Percentiles rank a stretch among this genome's conserved stretches.
These are phyloP conservation scores for Hortaea sp. DNA, from an alignment of 2,329 filamentous ascomycete genomes.

Conservation along the genomic window DNA sequence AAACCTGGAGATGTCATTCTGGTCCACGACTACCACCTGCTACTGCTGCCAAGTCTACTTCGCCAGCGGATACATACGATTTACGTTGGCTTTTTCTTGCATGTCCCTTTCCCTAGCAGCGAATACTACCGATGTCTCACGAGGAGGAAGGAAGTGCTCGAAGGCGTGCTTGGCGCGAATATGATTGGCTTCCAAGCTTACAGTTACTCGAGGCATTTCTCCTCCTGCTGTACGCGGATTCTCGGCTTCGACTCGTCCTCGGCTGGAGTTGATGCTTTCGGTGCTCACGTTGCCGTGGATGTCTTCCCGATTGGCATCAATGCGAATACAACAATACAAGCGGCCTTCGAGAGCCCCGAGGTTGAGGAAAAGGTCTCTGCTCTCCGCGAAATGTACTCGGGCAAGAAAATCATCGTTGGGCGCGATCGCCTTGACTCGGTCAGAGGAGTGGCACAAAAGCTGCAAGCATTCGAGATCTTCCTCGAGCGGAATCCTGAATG, in stretches of 20 bases:
- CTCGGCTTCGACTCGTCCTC: slow-evolving; percentile 82
- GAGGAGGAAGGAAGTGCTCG: slow-evolving; percentile 78
- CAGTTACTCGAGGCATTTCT: slow-evolving; percentile 89
- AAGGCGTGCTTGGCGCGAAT: slow-evolving; percentile 82
- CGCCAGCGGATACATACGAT: slow-evolving; percentile 78
- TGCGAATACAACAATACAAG: slow-evolving; percentile 63
- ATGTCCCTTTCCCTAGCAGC: slow-evolving; percentile 90
- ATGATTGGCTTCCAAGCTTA: slow-evolving; percentile 93
- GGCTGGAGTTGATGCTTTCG: slow-evolving; percentile 79
- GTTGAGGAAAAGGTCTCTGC: slow-evolving; percentile 62
- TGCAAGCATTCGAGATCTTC: slow-evolving; percentile 89
- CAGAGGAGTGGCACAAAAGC: slow-evolving; percentile 86
- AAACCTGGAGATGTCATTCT: slow-evolving; percentile 87
- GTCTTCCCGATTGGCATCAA: slow-evolving; percentile 95
- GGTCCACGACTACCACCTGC: slow-evolving; percentile 88
- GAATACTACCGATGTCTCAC: slow-evolving; percentile 87
- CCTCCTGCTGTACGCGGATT: slow-evolving; percentile 84
- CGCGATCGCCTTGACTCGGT: slow-evolving; percentile 90
- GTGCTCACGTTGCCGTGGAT: slow-evolving; percentile 78
- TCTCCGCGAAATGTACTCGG: slow-evolving; percentile 68
- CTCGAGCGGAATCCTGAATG: slow-evolving; percentile 84
- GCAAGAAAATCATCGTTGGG: slow-evolving; percentile 90
- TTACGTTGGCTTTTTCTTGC: slow-evolving; percentile 90
- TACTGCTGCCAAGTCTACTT: slow-evolving; percentile 79
- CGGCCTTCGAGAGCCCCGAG: slow-evolving; percentile 58